Conservation (phyloP, 208 protist species). For the Acanthamoeba royreba region DNA sequence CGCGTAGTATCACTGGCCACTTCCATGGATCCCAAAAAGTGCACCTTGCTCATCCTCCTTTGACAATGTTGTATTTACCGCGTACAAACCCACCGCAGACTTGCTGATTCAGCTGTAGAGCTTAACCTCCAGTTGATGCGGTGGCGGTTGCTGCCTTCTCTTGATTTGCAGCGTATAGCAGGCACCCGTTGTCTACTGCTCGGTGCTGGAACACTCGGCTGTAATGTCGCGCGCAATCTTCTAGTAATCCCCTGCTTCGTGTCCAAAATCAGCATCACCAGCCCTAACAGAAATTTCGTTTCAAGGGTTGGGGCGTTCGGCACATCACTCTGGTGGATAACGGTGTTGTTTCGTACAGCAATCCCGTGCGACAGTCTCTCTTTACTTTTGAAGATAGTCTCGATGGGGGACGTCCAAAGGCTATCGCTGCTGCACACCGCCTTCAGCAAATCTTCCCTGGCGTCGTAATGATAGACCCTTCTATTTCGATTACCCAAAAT, state of each 20-base stretch:
- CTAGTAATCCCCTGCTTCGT: conserved; percentile 75
- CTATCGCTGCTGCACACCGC: conserved; percentile 85
- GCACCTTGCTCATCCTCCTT: conserved; percentile 75
- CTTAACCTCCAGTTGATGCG: conserved; percentile 98
- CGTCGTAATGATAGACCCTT: no score
- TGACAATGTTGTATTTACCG: neutral
- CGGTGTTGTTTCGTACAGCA: conserved; percentile 93
- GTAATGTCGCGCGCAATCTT: conserved; percentile 94
- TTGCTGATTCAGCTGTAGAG: conserved; percentile 75
- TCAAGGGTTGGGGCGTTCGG: conserved; percentile 92
- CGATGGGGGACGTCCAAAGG: conserved; percentile 84
- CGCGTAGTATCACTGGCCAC: conserved; percentile 79
- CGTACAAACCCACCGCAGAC: neutral
- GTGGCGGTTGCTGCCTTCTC: conserved; percentile 93
- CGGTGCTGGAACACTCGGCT: conserved; percentile 96
- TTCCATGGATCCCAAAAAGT: conserved; percentile 87
- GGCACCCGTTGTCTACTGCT: conserved; percentile 91
- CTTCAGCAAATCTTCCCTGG: conserved; percentile 89
- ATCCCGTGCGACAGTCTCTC: conserved; percentile 90
- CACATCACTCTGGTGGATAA: conserved; percentile 95
- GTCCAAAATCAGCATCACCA: no score
- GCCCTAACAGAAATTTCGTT: no score
- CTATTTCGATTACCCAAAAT: no score
- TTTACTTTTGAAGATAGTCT: conserved; percentile 77
- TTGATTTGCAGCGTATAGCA: conserved; percentile 88